Base-by-base conservation (phyloP, 495 filamentous ascomycete genomes). In the Poronia punctata region DNA sequence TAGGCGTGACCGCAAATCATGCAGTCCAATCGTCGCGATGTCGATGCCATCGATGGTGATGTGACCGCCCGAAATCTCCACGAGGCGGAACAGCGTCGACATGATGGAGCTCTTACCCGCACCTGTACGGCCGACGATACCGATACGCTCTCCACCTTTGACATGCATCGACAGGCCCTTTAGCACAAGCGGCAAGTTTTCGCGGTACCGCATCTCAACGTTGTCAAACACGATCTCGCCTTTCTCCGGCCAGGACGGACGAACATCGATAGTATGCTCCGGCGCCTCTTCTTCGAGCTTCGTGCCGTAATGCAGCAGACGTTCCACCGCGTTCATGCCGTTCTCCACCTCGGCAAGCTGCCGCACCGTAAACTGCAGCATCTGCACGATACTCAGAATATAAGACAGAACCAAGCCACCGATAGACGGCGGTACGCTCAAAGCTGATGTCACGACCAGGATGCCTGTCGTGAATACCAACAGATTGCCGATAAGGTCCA, bases 301-400 rank as follows among this genome's bases (percentile, higher is more conserved):
- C 4, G 76, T 88, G 27, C 86, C 89, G 55, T 98, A 98, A 65
- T 92, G 86, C 60, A 86, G 75, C n/a, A 98, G 71, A 20, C 92
- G 84, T 57, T 98, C 90, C 3, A 90, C 90, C 1, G 92, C 79
- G 51, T 94, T 96, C 89, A 98, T 95, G 56, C 85, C 83, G 67
- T 95, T 96, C 60, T 98, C 92, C 15, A 96, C 86, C 58, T 97
- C 92, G 23, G 92, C 89, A 24, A 96, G 74, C 63, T 97, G 92
- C 25, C 90, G 78, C 14, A 97, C 85, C 2, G 88, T 88, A 63
- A 94, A 95, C 56, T 95, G 88, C 32, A 96, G 78, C 84, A 95
- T 88, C 63, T 92, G 85, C n/a, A 93, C 88, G 46, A 96, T 93
- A 21, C 82, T 75, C 2, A 97, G 72, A 48, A 97, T 94, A 56